Conservation (phyloP, 352 stramenopile genomes). For the Phytophthora fragariae region DNA sequence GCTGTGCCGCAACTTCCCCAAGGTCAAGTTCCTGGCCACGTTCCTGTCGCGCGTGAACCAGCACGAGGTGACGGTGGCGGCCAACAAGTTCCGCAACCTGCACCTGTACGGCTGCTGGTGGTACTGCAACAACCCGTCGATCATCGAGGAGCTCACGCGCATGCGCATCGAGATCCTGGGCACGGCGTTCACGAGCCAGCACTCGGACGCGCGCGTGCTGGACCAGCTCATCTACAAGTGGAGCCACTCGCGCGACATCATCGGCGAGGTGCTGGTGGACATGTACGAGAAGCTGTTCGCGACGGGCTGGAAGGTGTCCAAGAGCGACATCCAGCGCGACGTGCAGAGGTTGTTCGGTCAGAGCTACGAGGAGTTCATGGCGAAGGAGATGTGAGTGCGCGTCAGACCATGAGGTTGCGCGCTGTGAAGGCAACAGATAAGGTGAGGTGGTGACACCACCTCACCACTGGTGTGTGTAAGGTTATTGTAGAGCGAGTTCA, state of each 20-base stretch:
- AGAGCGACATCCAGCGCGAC: slow-evolving; percentile 87
- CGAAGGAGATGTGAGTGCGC: slow-evolving; percentile 54
- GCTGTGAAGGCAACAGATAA: no score
- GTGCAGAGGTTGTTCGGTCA: slow-evolving; percentile 79
- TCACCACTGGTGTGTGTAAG: no score
- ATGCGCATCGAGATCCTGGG: slow-evolving; percentile 96
- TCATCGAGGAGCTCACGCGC: slow-evolving; percentile 88
- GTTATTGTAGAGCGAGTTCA: not conserved
- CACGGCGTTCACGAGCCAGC: slow-evolving; percentile 94
- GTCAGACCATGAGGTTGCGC: not conserved
- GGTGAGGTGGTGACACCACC: no score
- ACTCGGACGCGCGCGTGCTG: slow-evolving; percentile 94
- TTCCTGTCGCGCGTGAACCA: slow-evolving; percentile 94
- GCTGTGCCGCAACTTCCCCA: slow-evolving; percentile 89
- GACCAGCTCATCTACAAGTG: slow-evolving; percentile 97
- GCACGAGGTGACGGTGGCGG: slow-evolving; percentile 94
- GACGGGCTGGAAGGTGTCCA: slow-evolving; percentile 89
- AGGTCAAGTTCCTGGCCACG: slow-evolving; percentile 96
- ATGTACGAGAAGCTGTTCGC: slow-evolving; percentile 90
- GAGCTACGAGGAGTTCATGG: slow-evolving; percentile 95
- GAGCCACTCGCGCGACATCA: slow-evolving; percentile 91
- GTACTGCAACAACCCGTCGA: slow-evolving; percentile 97
- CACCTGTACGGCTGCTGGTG: slow-evolving; percentile 96
- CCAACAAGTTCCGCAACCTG: slow-evolving; percentile 95
- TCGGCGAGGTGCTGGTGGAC: slow-evolving; percentile 87